Evolutionary conservation across 352 stramenopile genomes (phyloP), one percentile per base, ranked within the genome.

Genomic region (Globisporangium cederbergense): DNA sequence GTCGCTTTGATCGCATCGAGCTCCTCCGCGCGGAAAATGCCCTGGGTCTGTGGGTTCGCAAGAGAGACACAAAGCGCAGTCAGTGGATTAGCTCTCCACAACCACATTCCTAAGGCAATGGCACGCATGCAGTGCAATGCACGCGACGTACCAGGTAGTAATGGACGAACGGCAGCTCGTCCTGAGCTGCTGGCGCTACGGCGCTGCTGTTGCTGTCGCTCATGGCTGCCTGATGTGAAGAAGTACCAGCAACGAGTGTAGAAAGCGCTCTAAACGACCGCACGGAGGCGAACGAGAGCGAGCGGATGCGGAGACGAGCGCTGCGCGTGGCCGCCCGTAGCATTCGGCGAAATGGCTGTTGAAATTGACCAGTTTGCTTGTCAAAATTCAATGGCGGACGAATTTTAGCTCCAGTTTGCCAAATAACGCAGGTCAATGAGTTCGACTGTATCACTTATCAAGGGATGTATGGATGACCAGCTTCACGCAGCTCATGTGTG

Each of bases 91-190:
- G 7, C 36, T 54, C 3, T 30, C 20, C 6, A 34, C 20, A 2
- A 38, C 22, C 10, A 25, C 22, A 14, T 20, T 34, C 9, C 14
- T 36, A 1, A 30, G 9, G 4, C 30, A 40, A 14, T 30, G 14
- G 13, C 16, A 25, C 30, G 4, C 45, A 62, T 43, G 45, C 36
- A 5, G 14, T 5, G n/a, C 36, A 5, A 20, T 10, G 13, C 11
- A 36, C 32, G 22, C 18, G 36, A 49, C 64, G 25, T 64, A 89
- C 79, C 63, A 92, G 42, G 58, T 92, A 92, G 64, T 90, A 92
- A 63, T 90, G 76, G 57, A 88, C 70, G 58, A 91, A 76, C 38
- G 65, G 54, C 20, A 68, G 60, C 18, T 69, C 68, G 28, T 61
- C 57, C 18, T 49, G 50, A 28, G 25, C 16, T 36, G 40, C 34